Base-by-base conservation (phyloP, 768 basidiomycete genomes). In the Leccinum disarticulatum region DNA sequence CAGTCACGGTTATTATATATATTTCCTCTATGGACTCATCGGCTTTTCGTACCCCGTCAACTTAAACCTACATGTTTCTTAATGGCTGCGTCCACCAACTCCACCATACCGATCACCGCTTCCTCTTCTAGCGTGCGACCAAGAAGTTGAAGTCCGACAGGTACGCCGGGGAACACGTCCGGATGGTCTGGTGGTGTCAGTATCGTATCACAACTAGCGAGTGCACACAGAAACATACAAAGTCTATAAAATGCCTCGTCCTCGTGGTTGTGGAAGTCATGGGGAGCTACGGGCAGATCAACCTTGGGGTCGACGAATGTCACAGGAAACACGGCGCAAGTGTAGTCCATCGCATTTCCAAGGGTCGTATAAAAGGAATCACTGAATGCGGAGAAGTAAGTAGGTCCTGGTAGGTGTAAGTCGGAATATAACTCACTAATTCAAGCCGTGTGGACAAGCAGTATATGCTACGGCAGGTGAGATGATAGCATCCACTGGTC, bases 401-500 rank as follows among this genome's bases (percentile, higher is more conserved):
- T 62, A 4, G 68, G 31, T 66, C 54, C 70, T 64, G 52, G 50
- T 48, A 57, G 27, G 19, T 56, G 61, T 38, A 27, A 36, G 31
- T 36, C 9, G 10, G 14, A 28, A 46, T n/a, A 19, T 17, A 22
- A 69, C 76, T 60, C 52, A 78, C 80, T 64, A 72, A 58, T 78
- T 75, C 50, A 73, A 68, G 3, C 79, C 80, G 56, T 82, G 81
- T 8, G 78, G 82, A 46, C 74, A 72, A 1, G 82, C 77, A 3
- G 77, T 66, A 63, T 76, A 79, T 6, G 79, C 74, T 3, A 75
- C 77, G 0, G 70, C 77, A 15, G 83, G 79, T 9, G 74, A 75
- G 55, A 85, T 80, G 66, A 85, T 77, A 3, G 79, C 81, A 61
- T 85, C 83, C 5, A 84, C 75, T 0, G 83, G 81, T 33, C 83